phyloP scores from a whole-genome alignment of 2,329 filamentous ascomycete genomes.

The Ceratocystis destructans region DNA sequence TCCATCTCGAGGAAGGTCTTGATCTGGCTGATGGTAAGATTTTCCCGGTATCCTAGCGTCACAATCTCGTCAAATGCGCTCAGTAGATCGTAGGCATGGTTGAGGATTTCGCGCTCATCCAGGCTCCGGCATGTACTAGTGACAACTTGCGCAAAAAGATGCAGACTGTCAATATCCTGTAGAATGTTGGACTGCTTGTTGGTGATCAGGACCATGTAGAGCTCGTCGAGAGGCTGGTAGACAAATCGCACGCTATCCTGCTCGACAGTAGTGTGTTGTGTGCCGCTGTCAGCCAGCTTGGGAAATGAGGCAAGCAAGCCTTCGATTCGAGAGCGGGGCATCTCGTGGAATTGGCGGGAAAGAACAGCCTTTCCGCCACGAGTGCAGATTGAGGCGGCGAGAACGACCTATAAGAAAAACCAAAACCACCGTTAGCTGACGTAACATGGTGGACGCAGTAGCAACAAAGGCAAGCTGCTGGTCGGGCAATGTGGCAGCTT shows the following conservation, averaged over 20 bases:
- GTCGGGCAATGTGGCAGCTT: not conserved
- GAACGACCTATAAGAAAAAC: slow-evolving; percentile 57
- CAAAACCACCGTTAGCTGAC: not conserved
- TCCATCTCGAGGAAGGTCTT: slow-evolving; percentile 99
- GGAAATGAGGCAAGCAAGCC: slow-evolving; percentile 92
- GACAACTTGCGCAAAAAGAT: slow-evolving; percentile 94
- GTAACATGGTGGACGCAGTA: no score
- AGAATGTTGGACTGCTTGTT: slow-evolving; percentile 99
- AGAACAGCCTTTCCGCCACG: slow-evolving; percentile 96
- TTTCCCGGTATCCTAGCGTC: slow-evolving; percentile 89
- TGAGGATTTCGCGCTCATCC: slow-evolving; percentile 88
- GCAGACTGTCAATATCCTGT: slow-evolving; percentile 96
- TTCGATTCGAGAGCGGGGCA: slow-evolving; percentile 92
- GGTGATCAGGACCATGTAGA: slow-evolving; percentile 99
- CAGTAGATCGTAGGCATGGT: slow-evolving; percentile 89
- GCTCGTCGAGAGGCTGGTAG: slow-evolving; percentile 95
- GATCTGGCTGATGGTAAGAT: slow-evolving; percentile 90
- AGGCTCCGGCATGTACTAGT: slow-evolving; percentile 90
- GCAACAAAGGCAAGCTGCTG: not conserved
- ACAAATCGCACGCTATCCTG: slow-evolving; percentile 99
- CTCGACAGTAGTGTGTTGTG: slow-evolving; percentile 95
- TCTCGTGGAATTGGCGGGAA: slow-evolving; percentile 94
- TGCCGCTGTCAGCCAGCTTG: slow-evolving; percentile 89
- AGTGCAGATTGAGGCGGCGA: slow-evolving; percentile 97
- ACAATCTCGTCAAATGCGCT: slow-evolving; percentile 97